phyloP scores from a whole-genome alignment of 495 filamentous ascomycete species.

The Neurospora sp. region DNA sequence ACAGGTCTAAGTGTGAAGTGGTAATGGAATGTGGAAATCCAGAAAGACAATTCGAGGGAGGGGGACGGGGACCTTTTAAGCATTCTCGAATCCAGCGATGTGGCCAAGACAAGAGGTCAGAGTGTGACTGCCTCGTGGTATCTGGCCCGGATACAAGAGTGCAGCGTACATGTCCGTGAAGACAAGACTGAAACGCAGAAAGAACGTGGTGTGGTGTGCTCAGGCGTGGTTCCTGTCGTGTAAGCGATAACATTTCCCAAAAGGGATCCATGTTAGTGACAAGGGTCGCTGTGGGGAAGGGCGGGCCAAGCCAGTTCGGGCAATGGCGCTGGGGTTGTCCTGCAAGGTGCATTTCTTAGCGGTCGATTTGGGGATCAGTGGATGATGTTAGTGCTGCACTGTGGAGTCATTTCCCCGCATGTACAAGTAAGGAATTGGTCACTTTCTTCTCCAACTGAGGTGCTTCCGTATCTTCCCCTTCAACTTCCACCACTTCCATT shows the following conservation, averaged over 20 bases:
- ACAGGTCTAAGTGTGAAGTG: background rate
- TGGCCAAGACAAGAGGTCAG: background rate
- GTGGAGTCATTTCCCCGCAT: background rate
- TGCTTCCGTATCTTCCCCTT: background rate
- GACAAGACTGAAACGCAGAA: background rate
- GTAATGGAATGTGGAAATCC: background rate
- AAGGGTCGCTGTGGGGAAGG: background rate
- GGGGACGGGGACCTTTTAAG: background rate
- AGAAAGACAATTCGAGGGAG: background rate
- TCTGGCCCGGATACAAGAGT: background rate
- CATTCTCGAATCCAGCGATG: background rate
- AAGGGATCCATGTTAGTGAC: background rate
- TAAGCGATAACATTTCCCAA: background rate
- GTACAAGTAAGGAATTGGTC: background rate
- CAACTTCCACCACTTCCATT: background rate
- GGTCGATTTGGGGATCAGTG: background rate
- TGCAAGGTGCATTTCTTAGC: background rate
- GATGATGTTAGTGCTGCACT: background rate
- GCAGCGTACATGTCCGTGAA: background rate
- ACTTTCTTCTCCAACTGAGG: background rate
- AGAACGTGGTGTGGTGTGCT: background rate
- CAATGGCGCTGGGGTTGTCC: background rate
- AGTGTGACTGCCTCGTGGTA: background rate
- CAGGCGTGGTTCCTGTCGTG: background rate
- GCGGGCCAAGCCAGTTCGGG: background rate